These are phyloP conservation scores for Pseudonitzschia pungens DNA, from an alignment of 108 stramenopile species.

Conservation along the genomic window DNA sequence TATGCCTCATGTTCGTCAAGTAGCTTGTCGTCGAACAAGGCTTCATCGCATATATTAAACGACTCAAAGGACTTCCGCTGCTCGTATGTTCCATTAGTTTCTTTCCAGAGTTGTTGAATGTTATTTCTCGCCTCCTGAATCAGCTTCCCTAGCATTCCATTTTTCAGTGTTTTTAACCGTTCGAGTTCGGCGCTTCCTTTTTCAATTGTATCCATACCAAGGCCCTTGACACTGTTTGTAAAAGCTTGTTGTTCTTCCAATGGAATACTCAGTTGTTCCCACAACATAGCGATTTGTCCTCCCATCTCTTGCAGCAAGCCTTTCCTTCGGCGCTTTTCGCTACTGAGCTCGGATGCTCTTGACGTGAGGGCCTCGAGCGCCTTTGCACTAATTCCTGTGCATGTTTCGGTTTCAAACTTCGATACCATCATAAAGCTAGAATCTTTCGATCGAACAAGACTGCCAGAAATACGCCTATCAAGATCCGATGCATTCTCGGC, in stretches of 20 bases:
- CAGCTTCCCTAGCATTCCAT: slow-evolving; percentile 82
- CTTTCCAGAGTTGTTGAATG: slow-evolving; percentile 83
- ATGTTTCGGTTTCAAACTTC: slow-evolving; percentile 67
- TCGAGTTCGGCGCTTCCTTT: slow-evolving; percentile 80
- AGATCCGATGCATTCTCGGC: slow-evolving; percentile 28
- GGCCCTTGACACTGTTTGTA: slow-evolving; percentile 79
- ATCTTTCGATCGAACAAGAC: slow-evolving; percentile 53
- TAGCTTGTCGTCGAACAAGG: slow-evolving; percentile 72
- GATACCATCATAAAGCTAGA: slow-evolving; percentile 70
- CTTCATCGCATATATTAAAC: slow-evolving; percentile 64
- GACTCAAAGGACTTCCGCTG: slow-evolving; percentile 64
- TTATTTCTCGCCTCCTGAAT: slow-evolving; percentile 72
- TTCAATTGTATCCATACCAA: slow-evolving; percentile 87
- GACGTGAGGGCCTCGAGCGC: slow-evolving; percentile 72
- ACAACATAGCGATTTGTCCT: slow-evolving; percentile 76
- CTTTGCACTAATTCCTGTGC: slow-evolving; percentile 76
- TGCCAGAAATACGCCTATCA: slow-evolving; percentile 59
- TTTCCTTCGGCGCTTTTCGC: slow-evolving; percentile 72
- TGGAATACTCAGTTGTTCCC: slow-evolving; percentile 86
- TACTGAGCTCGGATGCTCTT: slow-evolving; percentile 73
- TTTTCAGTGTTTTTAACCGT: slow-evolving; percentile 75
- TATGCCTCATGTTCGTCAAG: slow-evolving; percentile 84
- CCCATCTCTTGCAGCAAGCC: slow-evolving; percentile 83
- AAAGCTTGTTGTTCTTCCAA: slow-evolving; percentile 85
- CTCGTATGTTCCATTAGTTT: slow-evolving; percentile 66